A percentile compares a stretch with the other conserved stretches of the same genome.
Evolutionary conservation across 306 rosid species (phyloP).

Genomic region (Vigna radiata): DNA sequence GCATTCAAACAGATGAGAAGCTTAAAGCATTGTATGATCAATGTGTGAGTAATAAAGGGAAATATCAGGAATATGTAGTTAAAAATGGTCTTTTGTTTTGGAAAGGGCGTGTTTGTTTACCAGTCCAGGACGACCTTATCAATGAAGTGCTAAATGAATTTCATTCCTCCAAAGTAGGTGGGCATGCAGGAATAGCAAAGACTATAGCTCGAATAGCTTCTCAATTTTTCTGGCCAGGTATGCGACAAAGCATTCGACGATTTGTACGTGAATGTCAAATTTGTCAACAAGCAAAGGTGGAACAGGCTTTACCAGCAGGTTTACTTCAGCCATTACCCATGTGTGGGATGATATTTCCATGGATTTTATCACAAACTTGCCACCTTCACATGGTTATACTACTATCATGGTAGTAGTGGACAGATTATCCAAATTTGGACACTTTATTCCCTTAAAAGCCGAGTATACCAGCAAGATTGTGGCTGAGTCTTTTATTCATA

Average conservation of each 20-base stretch:
- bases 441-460: not conserved
- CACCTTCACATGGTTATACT: accelerated
- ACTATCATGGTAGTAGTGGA: not conserved
- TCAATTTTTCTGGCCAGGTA: no score
- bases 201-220: not conserved
- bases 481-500: not conserved
- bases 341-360: not conserved
- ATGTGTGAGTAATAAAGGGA: no score
- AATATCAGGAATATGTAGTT: no score
- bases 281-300: not conserved
- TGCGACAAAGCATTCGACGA: not conserved
- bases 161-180: not conserved
- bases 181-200: not conserved
- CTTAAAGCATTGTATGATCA: no score
- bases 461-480: not conserved
- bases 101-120: not conserved
- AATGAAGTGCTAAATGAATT: not conserved
- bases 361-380: not conserved
- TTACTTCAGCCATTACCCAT: not conserved
- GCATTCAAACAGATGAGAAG: no score
- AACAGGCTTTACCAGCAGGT: not conserved
- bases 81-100: no score
- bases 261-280: not conserved
- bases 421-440: not conserved
- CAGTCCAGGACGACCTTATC: not conserved